Evolutionary conservation across 139 green algal species (phyloP), one percentile per base, ranked within the genome.

Genomic region (Micromonas commoda): DNA sequence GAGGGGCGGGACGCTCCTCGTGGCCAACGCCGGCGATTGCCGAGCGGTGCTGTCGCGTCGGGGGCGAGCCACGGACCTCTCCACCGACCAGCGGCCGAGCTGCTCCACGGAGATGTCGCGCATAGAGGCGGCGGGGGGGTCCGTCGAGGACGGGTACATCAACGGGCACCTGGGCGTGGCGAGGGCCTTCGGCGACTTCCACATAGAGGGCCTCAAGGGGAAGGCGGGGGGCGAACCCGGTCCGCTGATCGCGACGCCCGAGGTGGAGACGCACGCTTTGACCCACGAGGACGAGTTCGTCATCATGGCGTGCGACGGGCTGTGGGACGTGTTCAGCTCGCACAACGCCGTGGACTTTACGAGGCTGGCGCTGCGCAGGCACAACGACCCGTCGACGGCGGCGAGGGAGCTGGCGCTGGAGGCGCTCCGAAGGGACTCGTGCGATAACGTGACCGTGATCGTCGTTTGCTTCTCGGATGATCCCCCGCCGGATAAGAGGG

Each of bases 21-120:
- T 89, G 16, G 85, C 85, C 21, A 89, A 89, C 73, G 60, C 70
- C 26, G 85, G 85, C 5, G 85, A 89, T 75, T 87, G 85, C 81
- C 63, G 85, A 2, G 82, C 69, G 4, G 85, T 89, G 31, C 65
- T 89, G 63, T 82, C 69, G 52, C 53, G 73, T 39, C 72, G 45
- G 1, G 85, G 85, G 23, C 73, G 60, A 71, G 78, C 84, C 23
- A 38, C 87, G 5, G 84, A 83, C 53, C 63, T 89, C 24, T 84
- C 85, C 32, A 26, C 57, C 0, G 85, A 89, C 65, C 85, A 89
- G 23, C 85, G 86, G 65, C 77, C 81, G 21, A 29, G 19, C 20
- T 64, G 29, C 2, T 23, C 51, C 54, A 26, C 32, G 29, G 85
- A 89, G 81, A 63, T 29, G 3, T 54, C 64, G 67, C 83, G 85